Base-by-base conservation (phyloP, 2,329 filamentous ascomycete genomes). In the Penicillium fuscoglaucum region DNA sequence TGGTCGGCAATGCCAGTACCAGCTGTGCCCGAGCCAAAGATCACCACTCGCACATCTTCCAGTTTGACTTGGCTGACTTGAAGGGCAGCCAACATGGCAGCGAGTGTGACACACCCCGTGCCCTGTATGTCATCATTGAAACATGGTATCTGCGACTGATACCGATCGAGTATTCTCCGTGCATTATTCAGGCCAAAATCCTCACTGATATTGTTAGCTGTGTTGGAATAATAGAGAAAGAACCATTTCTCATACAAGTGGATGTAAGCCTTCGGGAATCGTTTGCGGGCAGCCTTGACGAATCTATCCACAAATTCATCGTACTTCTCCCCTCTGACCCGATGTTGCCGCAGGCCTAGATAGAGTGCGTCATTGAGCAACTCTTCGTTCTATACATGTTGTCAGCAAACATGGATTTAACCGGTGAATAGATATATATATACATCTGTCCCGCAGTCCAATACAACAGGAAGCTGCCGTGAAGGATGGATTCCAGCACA, bases 41-140 rank as follows among this genome's bases (percentile, higher is more conserved):
- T 77, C 0, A 96, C 82, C 57, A 95, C 81, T 31, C 87, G 83
- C 15, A 90, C 75, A 58, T 96, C 90, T 9, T 79, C 76, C 41
- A 96, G 78, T 52, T 87, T 84, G 53, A 87, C 77, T 3, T 85
- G 81, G 60, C 82, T 86, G 8, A 93, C 86, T 59, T 90, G 85
- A 8, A 93, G 78, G 0, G 85, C 91, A 0, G 91, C 86, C 79
- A 91, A 86, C 61, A 96, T 87, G 1, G 89, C 91, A 0, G 91
- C 91, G 0, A 96, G 82, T 0, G 92, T 93, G 1, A 96, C 91
- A 59, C 90, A 93, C 0, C 91, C 92, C 0, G 92, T 96, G 1
- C 91, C 92, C 73, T 96, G 91, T 0, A 96, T 87, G 71, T 96
- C 91, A 58, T 96, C 92, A 68, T 96, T 96, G 80, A 96, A 96